Evolutionary conservation across 192 early-diverging fungal species (phyloP), one percentile per base, ranked within the genome.

Genomic region (Rhizoclosmatium globosum): DNA sequence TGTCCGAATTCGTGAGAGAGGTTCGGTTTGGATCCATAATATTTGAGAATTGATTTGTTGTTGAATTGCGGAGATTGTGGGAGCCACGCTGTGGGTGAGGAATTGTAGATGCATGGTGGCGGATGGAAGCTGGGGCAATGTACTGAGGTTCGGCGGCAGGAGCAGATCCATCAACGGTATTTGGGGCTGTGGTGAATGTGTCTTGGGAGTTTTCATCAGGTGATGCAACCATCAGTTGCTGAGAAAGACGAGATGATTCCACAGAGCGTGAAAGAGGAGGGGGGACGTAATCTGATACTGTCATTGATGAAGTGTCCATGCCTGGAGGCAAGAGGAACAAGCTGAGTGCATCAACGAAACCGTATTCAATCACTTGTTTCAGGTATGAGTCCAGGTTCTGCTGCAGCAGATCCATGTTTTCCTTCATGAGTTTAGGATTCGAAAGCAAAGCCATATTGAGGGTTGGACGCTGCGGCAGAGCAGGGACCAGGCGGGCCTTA

Each of bases 291-390:
- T 62, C 60, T 7, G 23, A 21, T 7, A 23, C 6, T 19, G 4
- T 19, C 60, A 62, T 62, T 31, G 19, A 19, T 7, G 19, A 31
- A 7, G 9, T 23, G 23, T 62, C 60, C 11, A 62, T 19, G 6
- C 60, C 60, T 7, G 60, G 60, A 7, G 60, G 60, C 21, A 68
- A 23, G 31, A 68, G 47, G 15, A 47, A 68, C 66, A 47, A n/a
- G 39, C 39, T 31, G 15, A 68, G 66, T 19, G 23, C 47, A 43
- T 74, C 72, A 23, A 38, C 43, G 23, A 74, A 62, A 11, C 72
- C 72, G 7, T 21, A 4, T 15, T n/a, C 72, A 42, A 74, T 43
- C 58, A 59, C 56, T 74, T 60, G 13, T 7, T 74, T 74, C 7
- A 74, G 44, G 59, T 42, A 74, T 4, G 7, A 4, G 1, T 74